A percentile compares a stretch with the other conserved stretches of the same genome.
phyloP scores from a whole-genome alignment of 768 basidiomycete genomes.

The Suillus fuscotomentosus region DNA sequence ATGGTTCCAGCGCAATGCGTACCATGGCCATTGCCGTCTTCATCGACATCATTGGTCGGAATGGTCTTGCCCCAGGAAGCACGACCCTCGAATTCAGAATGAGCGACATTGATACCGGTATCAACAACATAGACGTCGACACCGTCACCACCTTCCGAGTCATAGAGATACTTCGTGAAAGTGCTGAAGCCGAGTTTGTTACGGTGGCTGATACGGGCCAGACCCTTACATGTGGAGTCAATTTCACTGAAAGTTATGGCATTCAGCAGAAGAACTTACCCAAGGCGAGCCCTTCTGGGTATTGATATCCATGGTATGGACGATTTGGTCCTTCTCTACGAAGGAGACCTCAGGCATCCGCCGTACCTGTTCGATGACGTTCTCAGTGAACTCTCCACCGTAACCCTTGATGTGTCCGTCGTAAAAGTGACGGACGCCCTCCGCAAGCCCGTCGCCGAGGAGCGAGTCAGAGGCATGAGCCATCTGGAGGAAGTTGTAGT shows the following conservation, averaged over 20 bases:
- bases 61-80: conserved; percentile 94
- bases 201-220: conserved; percentile 93
- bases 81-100: conserved; percentile 86
- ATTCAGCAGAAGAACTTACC: conserved; percentile 48
- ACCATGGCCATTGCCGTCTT: conserved; percentile 95
- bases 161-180: conserved; percentile 80
- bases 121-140: conserved; percentile 91
- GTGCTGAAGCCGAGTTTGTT: conserved; percentile 70
- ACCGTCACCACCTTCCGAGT: conserved; percentile 76
- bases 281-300: conserved; percentile 78
- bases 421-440: conserved; percentile 75
- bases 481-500: conserved; percentile 74
- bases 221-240: conserved; percentile 56
- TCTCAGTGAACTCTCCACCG: conserved; percentile 72
- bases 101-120: conserved; percentile 86
- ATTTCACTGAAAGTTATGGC: background rate
- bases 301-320: conserved; percentile 52
- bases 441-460: conserved; percentile 40
- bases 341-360: conserved; percentile 87
- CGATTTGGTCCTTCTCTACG: conserved; percentile 92
- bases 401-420: conserved; percentile 74
- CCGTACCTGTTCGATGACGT: conserved; percentile 74
- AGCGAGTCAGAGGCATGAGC: conserved; percentile 55
- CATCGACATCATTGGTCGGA: conserved; percentile 77
- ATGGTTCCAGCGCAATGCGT: conserved; percentile 96